phyloP scores from a whole-genome alignment of 2,329 filamentous ascomycete genomes.

The Trichophyton schoenleinii region DNA sequence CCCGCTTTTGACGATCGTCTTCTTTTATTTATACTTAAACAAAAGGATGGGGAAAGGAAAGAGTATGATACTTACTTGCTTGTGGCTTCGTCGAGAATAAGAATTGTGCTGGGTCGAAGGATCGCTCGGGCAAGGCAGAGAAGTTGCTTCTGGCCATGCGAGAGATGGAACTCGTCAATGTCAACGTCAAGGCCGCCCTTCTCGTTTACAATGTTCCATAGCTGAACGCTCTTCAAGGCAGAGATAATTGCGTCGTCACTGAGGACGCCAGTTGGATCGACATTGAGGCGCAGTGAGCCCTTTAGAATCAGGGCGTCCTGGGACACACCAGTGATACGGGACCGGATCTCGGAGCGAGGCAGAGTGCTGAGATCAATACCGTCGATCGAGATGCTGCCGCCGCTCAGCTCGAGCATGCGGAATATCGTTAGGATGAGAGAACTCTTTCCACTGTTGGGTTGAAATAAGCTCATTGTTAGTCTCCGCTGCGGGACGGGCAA shows the following conservation, averaged over 20 bases:
- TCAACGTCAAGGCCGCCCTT: constrained; percentile 30
- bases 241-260: constrained; percentile 28
- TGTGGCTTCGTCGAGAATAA: constrained; percentile 34
- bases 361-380: constrained; percentile 30
- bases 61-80: constrained; percentile 29
- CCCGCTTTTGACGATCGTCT: not conserved
- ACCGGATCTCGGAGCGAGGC: constrained; percentile 29
- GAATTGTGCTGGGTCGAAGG: constrained; percentile 34
- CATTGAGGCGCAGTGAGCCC: constrained; percentile 29
- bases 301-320: constrained; percentile 35
- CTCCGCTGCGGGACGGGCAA: not conserved
- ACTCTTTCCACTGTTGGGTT: constrained; percentile 28
- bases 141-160: constrained; percentile 50
- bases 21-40: not conserved
- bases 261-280: constrained; percentile 25
- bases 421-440: constrained; percentile 32
- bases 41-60: constrained; percentile 14
- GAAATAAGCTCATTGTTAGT: not conserved
- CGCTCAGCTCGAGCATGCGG: constrained; percentile 31
- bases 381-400: constrained; percentile 33
- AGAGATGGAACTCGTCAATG: constrained; percentile 40
- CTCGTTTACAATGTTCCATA: constrained; percentile 26
- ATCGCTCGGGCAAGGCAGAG: constrained; percentile 52
- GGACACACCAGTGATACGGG: constrained; percentile 31
- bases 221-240: constrained; percentile 28